These are phyloP conservation scores for Rhynchosporium graminicola DNA, from an alignment of 2,329 filamentous ascomycete genomes.

Conservation along the genomic window DNA sequence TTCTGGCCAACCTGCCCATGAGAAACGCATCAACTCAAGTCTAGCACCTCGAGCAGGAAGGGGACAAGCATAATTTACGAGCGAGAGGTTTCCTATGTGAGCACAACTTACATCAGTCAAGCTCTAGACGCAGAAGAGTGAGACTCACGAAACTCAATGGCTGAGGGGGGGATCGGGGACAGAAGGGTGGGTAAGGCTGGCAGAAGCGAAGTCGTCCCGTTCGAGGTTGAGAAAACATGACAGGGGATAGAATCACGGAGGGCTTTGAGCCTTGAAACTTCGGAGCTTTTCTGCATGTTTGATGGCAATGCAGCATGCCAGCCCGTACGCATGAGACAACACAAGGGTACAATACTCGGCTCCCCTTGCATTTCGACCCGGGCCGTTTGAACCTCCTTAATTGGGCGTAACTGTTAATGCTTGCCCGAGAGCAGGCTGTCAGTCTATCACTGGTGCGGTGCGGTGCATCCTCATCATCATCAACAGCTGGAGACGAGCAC, in stretches of 20 bases:
- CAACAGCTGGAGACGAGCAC: slow-evolving; percentile 32
- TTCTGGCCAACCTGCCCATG: too few relatives aligned
- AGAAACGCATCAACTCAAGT: too few relatives aligned
- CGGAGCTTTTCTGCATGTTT: slow-evolving; percentile 24
- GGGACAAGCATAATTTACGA: too few relatives aligned
- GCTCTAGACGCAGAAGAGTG: not conserved
- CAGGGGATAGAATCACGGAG: not conserved
- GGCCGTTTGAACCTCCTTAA: slow-evolving; percentile 12
- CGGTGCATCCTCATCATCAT: not conserved
- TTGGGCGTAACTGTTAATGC: slow-evolving; percentile 16
- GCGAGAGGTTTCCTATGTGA: too few relatives aligned
- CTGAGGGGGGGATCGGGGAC: too few relatives aligned
- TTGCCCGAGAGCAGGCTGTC: too few relatives aligned
- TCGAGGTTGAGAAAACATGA: not conserved
- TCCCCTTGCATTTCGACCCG: slow-evolving; percentile 25
- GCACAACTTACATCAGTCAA: too few relatives aligned
- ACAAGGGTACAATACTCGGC: slow-evolving; percentile 20
- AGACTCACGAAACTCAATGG: not conserved
- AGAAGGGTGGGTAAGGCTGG: not conserved
- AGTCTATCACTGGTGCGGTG: too few relatives aligned
- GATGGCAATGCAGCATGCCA: slow-evolving; percentile 7
- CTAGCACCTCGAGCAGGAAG: too few relatives aligned
- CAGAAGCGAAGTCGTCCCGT: not conserved
- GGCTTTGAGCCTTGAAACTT: slow-evolving; percentile 17
- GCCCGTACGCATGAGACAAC: not conserved